Evolutionary conservation across 2,329 filamentous ascomycete genomes (phyloP).

Genomic region (Ciborinia camelliae): DNA sequence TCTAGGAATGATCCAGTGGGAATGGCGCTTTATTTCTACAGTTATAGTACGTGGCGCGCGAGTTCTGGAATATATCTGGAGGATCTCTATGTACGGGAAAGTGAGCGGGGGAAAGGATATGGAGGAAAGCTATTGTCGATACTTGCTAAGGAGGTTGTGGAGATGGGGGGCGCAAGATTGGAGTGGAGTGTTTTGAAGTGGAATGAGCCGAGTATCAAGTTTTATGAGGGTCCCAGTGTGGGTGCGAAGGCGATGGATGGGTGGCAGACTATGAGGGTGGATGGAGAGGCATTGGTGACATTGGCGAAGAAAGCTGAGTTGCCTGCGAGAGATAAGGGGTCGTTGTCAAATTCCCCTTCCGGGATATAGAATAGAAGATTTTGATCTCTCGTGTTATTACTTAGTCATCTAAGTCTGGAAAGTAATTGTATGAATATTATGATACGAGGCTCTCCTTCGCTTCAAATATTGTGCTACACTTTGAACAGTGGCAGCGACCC

Average conservation of each 20-base stretch:
- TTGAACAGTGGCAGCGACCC: background rate
- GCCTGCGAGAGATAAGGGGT: background rate
- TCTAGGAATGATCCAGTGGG: constrained; percentile 49
- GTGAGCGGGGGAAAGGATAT: constrained; percentile 72
- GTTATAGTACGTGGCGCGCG: constrained; percentile 92
- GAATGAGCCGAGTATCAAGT: constrained; percentile 87
- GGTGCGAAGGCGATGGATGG: constrained; percentile 66
- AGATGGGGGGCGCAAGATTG: constrained; percentile 68
- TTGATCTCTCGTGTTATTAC: background rate
- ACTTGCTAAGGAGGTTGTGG: constrained; percentile 74
- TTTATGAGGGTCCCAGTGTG: constrained; percentile 61
- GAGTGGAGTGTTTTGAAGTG: constrained; percentile 93
- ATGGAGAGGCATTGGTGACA: constrained; percentile 60
- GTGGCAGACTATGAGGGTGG: constrained; percentile 74
- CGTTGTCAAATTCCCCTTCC: background rate
- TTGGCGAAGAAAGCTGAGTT: constrained; percentile 43
- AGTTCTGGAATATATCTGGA: constrained; percentile 87
- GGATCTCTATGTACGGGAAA: constrained; percentile 78
- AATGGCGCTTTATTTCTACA: constrained; percentile 92
- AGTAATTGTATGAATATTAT: background rate
- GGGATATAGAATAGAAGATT: background rate
- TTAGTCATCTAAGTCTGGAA: background rate
- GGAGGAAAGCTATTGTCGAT: constrained; percentile 71
- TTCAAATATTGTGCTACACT: background rate
- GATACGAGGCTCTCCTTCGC: background rate